Base-by-base conservation (phyloP, 768 basidiomycete species). In the Tremella fuciformis region DNA sequence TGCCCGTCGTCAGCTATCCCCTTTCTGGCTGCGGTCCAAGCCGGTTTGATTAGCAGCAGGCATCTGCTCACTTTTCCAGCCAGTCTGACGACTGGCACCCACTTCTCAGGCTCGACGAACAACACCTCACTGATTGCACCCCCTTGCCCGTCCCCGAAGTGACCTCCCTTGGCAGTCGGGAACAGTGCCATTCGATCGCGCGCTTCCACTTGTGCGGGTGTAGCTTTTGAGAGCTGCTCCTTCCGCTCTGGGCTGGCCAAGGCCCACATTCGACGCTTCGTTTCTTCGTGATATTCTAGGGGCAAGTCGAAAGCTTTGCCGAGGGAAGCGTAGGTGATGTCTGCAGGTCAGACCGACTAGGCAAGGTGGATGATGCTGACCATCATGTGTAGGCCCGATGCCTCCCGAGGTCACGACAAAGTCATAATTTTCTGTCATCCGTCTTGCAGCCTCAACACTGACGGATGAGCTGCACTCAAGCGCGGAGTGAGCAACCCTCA, bases 61-160 rank as follows among this genome's bases (percentile, higher is more conserved):
- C n/a, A 55, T 29, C 21, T 13, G 63, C 73, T 57, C 59, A 73
- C 75, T 62, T 89, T 93, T 21, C 88, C 87, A 66, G 84, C 84
- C 1, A 96, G 80, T 16, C 91, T 82, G 0, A 94, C 85, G 13
- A 96, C 89, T 22, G 92, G 92, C n/a, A 93, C 91, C 89, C 90
- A 96, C 53, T 92, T 80, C 61, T 91, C 88, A 58, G 82, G 80
- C 8, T 82, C 83, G 7, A 91, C 85, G 71, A 87, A 92, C 1
- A 98, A 75, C 9, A 87, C 83, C 73, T 98, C 91, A 37, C 71
- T 73, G 60, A 54, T 64, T 0, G 86, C 85, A 0, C 64, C 65
- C 2, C 82, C 76, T 15, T 83, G 81, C 8, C 55, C 62, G 38
- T 60, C 56, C 25, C 48, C 55, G 7, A 21, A 44, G 16, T 60